These are phyloP conservation scores for Tillandsia leiboldiana DNA, from an alignment of 176 grass and related monocot species.

Conservation along the genomic window DNA sequence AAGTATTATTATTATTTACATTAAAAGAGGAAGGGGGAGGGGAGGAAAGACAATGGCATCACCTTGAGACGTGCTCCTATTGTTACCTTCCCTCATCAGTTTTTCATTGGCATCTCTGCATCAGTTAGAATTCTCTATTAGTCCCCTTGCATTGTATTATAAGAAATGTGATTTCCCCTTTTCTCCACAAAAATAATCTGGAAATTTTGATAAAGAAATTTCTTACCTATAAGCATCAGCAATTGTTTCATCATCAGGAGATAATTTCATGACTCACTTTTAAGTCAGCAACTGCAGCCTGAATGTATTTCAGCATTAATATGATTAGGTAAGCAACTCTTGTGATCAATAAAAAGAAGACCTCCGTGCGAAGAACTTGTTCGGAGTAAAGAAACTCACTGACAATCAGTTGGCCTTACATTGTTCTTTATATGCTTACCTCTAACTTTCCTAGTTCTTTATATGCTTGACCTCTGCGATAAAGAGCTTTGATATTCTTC, in stretches of 20 bases:
- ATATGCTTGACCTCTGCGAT: constrained; percentile 91
- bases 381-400: too few relatives aligned
- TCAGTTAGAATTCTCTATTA: constrained; percentile 5
- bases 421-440: constrained; percentile 33
- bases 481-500: constrained; percentile 87
- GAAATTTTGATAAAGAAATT: constrained; percentile 11
- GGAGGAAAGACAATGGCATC: not conserved
- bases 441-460: constrained; percentile 75
- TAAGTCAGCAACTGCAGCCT: constrained; percentile 87
- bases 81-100: constrained; percentile 33
- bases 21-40: not conserved
- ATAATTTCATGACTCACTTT: constrained; percentile 67
- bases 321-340: not conserved
- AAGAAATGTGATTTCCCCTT: not conserved
- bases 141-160: not conserved
- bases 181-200: constrained; percentile 5
- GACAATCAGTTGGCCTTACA: not conserved
- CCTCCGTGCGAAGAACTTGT: too few relatives aligned
- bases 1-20: constrained; percentile 7
- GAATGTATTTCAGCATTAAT: constrained; percentile 23
- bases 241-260: constrained; percentile 93
- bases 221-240: constrained; percentile 72
- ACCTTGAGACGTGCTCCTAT: constrained; percentile 33
- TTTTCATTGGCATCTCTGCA: constrained; percentile 43
- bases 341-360: too few relatives aligned